Conservation (phyloP, 1,284 basidiomycete species). For the Ganoderma boninense region DNA sequence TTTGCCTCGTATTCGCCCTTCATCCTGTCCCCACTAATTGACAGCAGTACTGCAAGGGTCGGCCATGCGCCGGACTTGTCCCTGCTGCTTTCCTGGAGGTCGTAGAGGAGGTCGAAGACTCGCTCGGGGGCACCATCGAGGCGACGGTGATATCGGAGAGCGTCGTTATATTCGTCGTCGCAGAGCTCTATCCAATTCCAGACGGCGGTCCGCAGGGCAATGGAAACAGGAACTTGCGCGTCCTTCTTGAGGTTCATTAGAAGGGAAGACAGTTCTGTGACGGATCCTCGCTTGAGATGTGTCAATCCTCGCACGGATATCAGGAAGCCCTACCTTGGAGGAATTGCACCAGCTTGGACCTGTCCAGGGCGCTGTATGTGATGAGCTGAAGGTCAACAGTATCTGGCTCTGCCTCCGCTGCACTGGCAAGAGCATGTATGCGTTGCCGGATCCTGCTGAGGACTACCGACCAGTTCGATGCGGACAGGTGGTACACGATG, state of each 20-base stretch:
- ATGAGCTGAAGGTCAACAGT: slow-evolving; percentile 80
- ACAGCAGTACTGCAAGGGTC: slow-evolving; percentile 79
- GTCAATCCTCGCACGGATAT: not conserved
- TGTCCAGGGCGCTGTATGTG: slow-evolving; percentile 75
- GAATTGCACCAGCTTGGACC: slow-evolving; percentile 68
- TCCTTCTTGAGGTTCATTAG: slow-evolving; percentile 87
- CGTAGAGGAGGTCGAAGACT: slow-evolving; percentile 81
- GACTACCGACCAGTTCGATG: slow-evolving; percentile 90
- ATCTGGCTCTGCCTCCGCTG: slow-evolving; percentile 65
- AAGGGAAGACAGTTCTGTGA: slow-evolving; percentile 79
- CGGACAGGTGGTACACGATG: slow-evolving; percentile 89
- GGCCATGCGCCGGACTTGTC: slow-evolving; percentile 80
- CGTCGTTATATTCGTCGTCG: slow-evolving; percentile 83
- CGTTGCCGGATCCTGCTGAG: slow-evolving; percentile 77
- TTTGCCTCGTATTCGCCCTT: slow-evolving; percentile 59
- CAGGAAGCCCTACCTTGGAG: slow-evolving; percentile 61
- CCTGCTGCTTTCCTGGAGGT: slow-evolving; percentile 58
- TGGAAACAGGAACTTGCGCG: slow-evolving; percentile 77
- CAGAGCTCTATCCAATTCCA: slow-evolving; percentile 95
- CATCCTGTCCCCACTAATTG: slow-evolving; percentile 82
- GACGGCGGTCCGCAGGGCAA: slow-evolving; percentile 80
- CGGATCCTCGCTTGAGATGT: slow-evolving; percentile 1
- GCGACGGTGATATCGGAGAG: slow-evolving; percentile 67
- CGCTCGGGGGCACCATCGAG: slow-evolving; percentile 86
- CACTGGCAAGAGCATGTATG: slow-evolving; percentile 69